These are phyloP conservation scores for Vicia villosa DNA, from an alignment of 306 rosid species.

Conservation along the genomic window DNA sequence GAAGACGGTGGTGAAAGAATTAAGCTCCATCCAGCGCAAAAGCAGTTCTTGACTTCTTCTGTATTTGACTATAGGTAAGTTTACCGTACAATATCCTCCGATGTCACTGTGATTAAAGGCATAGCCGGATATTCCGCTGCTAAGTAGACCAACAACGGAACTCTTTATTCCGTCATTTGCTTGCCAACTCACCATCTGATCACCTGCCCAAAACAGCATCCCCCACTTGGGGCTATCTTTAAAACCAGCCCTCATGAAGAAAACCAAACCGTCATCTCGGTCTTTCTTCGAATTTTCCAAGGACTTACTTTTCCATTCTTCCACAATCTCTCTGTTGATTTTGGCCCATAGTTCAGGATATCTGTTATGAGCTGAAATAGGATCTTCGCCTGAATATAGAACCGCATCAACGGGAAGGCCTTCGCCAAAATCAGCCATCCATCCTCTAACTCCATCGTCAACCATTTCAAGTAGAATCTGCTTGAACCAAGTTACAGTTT, in stretches of 20 bases:
- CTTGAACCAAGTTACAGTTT: slow-evolving; percentile 83
- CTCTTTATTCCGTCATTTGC: slow-evolving; percentile 94
- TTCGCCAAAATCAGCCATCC: slow-evolving; percentile 99
- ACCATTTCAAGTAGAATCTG: slow-evolving; percentile 83
- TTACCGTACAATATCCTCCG: slow-evolving; percentile 90
- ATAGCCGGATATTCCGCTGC: slow-evolving; percentile 94
- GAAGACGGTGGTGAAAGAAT: slow-evolving; percentile 87
- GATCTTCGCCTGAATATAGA: slow-evolving; percentile 94
- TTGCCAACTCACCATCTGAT: slow-evolving; percentile 99
- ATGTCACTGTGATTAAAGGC: slow-evolving; percentile 97
- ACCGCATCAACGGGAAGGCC: slow-evolving; percentile 89
- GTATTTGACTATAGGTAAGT: slow-evolving; percentile 75
- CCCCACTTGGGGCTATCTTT: slow-evolving; percentile 93
- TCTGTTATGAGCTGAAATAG: slow-evolving; percentile 84
- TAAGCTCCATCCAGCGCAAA: slow-evolving; percentile 93
- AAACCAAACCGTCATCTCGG: slow-evolving; percentile 65
- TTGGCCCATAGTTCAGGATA: slow-evolving; percentile 96
- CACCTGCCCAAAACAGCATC: slow-evolving; percentile 98
- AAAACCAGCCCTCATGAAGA: slow-evolving; percentile 98
- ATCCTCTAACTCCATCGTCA: slow-evolving; percentile 89
- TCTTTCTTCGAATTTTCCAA: slow-evolving; percentile 54
- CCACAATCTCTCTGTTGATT: slow-evolving; percentile 84
- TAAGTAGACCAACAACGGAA: slow-evolving; percentile 83
- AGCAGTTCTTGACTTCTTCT: slow-evolving; percentile 83
- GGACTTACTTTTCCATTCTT: slow-evolving; percentile 71